These are phyloP conservation scores for Cystofilobasidium ferigula DNA, from an alignment of 768 basidiomycete species.

Conservation along the genomic window DNA sequence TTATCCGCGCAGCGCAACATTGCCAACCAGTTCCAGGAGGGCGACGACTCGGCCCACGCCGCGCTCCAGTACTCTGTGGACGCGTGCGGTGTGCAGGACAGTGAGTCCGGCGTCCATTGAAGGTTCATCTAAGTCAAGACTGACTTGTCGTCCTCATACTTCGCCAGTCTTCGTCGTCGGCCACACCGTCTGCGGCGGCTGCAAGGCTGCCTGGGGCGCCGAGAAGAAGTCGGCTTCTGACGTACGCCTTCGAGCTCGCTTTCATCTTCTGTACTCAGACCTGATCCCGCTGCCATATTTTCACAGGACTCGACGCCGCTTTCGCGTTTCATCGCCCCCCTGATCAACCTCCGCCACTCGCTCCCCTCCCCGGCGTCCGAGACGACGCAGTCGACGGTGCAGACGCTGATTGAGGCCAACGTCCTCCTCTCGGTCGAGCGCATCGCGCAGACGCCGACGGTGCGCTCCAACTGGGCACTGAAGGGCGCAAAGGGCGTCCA, in stretches of 20 bases:
- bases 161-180: conserved; percentile 25
- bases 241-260: not conserved
- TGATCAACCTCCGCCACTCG: conserved; percentile 24
- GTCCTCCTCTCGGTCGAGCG: conserved; percentile 15
- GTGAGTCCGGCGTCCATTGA: conserved; percentile 10
- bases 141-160: not conserved
- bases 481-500: conserved; percentile 22
- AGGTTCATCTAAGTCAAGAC: not conserved
- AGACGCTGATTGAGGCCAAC: conserved; percentile 25
- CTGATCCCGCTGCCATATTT: too few relatives aligned
- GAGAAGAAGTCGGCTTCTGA: conserved; percentile 2
- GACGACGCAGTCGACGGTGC: not conserved
- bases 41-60: conserved; percentile 25
- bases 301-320: conserved; percentile 19
- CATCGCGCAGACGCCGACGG: conserved; percentile 17
- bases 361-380: conserved; percentile 6
- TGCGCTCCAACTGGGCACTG: conserved; percentile 24
- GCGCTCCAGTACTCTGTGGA: conserved; percentile 23
- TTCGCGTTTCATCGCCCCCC: conserved; percentile 23
- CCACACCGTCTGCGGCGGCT: conserved; percentile 27
- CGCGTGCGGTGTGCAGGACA: conserved; percentile 19
- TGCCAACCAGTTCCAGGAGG: conserved; percentile 26
- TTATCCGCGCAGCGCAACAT: conserved; percentile 20
- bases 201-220: conserved; percentile 24
- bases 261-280: too few relatives aligned